Base-by-base conservation (phyloP, 2,329 filamentous ascomycete genomes). In the Hypoxylon sp. region DNA sequence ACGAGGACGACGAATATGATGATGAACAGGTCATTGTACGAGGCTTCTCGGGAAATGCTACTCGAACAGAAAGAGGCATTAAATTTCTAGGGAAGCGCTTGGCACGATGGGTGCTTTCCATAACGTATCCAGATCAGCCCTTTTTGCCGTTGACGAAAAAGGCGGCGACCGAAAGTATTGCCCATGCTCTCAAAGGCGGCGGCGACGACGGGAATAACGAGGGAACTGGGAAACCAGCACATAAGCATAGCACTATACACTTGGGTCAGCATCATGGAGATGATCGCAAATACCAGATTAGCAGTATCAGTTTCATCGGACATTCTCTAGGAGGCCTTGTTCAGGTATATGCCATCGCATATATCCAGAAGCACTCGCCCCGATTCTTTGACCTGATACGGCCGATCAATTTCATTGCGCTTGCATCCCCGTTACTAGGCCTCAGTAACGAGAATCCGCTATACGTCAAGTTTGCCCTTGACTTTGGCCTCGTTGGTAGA, bases 391-490 rank as follows among this genome's bases (percentile, higher is more conserved):
- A 94, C 53, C 82, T 89, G 4, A 97, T 98, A 74, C 87, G 89
- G 70, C 95, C 95, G 0, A 84, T 97, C 77, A 98, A 98, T 77
- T 98, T 98, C 76, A 91, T 98, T 71, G 86, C 92, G 28, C 82
- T 98, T 72, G 94, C 95, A 14, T 91, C 94, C 0, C 95, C 95
- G 0, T 93, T 98, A 72, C 82, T 98, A 1, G 95, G 95, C 0
- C 83, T 98, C 38, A 98, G 95, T 79, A 98, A 99, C 77, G 96
- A 99, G 77, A 99, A 99, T 74, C 96, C 96, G 0, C 85, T 98
- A 62, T 99, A 99, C 78, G 93, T 99, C 79, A 97, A 94, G 75
- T 98, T 99, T 79, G 96, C 96, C 0, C 84, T 99, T 2, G 96
- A 99, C 78, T 97, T 98, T 81, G 96, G 96, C 0, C 86, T 99